phyloP scores from a whole-genome alignment of 345 rosid species.

The Punica granatum region DNA sequence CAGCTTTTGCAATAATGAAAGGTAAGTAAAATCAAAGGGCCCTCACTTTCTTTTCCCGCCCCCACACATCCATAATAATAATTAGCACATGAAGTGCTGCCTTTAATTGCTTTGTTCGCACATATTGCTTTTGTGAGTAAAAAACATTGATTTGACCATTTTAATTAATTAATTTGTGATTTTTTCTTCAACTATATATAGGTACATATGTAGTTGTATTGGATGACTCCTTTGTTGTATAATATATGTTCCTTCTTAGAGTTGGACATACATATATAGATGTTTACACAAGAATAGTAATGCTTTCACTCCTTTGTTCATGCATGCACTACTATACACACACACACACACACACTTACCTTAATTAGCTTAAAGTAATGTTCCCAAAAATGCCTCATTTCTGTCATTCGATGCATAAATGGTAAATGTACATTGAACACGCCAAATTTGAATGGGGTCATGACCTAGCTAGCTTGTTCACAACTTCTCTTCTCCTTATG shows the following conservation, averaged over 20 bases:
- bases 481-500: no score
- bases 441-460: neutral
- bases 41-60: neutral
- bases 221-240: no score
- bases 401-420: neutral
- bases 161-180: no score
- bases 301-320: neutral
- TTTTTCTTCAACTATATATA: no score
- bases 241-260: no score
- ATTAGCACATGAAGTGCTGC: neutral
- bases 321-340: neutral
- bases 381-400: neutral
- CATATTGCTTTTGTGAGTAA: neutral
- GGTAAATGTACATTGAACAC: neutral
- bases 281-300: no score
- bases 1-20: constrained; percentile 2
- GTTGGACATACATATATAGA: no score
- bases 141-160: neutral
- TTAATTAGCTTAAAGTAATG: neutral
- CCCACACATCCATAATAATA: neutral
- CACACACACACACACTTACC: no score
- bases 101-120: neutral
- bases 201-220: no score
- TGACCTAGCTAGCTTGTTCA: neutral
- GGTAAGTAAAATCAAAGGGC: neutral